phyloP scores from a whole-genome alignment of 2,329 filamentous ascomycete species.

The Pseudogymnoascus sp. region DNA sequence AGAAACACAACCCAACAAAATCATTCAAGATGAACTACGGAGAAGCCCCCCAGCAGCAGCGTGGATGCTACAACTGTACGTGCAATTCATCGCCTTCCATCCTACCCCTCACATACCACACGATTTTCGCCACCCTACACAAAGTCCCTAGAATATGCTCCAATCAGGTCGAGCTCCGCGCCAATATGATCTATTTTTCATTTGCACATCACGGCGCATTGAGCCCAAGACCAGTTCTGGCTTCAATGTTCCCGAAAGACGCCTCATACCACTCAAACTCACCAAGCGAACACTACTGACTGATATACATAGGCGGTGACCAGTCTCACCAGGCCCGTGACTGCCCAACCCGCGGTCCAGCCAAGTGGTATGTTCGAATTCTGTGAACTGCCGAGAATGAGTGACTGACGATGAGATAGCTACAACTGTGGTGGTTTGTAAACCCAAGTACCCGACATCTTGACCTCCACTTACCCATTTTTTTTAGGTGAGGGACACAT shows the following conservation, averaged over 20 bases:
- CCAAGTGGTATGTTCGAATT: slow-evolving; percentile 61
- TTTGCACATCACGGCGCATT: background rate
- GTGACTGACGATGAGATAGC: slow-evolving; percentile 38
- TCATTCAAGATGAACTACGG: slow-evolving; percentile 28
- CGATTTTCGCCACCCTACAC: background rate
- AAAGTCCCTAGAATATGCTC: background rate
- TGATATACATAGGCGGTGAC: slow-evolving; percentile 53
- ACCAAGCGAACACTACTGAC: background rate
- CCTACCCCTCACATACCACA: background rate
- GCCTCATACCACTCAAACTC: background rate
- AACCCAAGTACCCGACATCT: slow-evolving; percentile 18
- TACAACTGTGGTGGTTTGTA: slow-evolving; percentile 73
- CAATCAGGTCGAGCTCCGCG: background rate
- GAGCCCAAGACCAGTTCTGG: background rate
- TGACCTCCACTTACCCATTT: slow-evolving; percentile 24
- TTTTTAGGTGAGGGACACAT: slow-evolving; percentile 61
- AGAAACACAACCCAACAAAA: slow-evolving; percentile 7
- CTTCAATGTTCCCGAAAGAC: slow-evolving; percentile 1
- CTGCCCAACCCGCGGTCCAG: slow-evolving; percentile 75
- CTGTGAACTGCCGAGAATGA: slow-evolving; percentile 1
- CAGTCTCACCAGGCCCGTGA: slow-evolving; percentile 74
- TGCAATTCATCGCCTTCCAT: slow-evolving; percentile 21
- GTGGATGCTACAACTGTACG: slow-evolving; percentile 47
- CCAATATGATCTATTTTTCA: background rate
- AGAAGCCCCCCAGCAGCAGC: slow-evolving; percentile 25